phyloP scores from a whole-genome alignment of 2,329 filamentous ascomycete genomes.

The Passalora sequoiae region DNA sequence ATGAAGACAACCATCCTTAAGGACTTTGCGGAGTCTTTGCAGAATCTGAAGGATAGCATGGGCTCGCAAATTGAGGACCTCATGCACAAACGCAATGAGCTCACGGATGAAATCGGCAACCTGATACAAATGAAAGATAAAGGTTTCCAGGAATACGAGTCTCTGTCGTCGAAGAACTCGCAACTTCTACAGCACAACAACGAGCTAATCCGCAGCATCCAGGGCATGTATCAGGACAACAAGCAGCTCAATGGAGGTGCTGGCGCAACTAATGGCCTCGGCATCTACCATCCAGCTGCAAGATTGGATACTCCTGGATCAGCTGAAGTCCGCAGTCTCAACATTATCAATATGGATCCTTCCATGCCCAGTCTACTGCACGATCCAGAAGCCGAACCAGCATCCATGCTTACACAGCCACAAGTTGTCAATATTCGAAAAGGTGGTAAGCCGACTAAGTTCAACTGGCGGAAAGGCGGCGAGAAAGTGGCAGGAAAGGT shows the following conservation, averaged over 20 bases:
- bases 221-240: conserved; percentile 83
- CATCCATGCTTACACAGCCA: conserved; percentile 63
- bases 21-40: conserved; percentile 58
- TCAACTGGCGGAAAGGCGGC: conserved; percentile 97
- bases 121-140: conserved; percentile 84
- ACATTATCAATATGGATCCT: conserved; percentile 29
- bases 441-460: conserved; percentile 80
- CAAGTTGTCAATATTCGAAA: conserved; percentile 94
- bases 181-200: conserved; percentile 95
- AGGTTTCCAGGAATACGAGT: conserved; percentile 91
- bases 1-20: conserved; percentile 58
- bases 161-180: conserved; percentile 87
- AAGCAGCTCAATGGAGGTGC: conserved; percentile 35
- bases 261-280: conserved; percentile 51
- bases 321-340: conserved; percentile 41
- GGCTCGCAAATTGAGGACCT: conserved; percentile 74
- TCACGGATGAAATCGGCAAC: conserved; percentile 78
- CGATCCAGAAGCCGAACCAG: conserved; percentile 61
- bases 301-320: conserved; percentile 19
- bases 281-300: conserved; percentile 48
- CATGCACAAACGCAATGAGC: conserved; percentile 76
- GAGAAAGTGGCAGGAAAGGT: conserved; percentile 93
- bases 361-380: conserved; percentile 41
- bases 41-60: conserved; percentile 75
- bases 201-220: conserved; percentile 87